Conservation (phyloP, 352 stramenopile species). For the Globisporangium ultimum region DNA sequence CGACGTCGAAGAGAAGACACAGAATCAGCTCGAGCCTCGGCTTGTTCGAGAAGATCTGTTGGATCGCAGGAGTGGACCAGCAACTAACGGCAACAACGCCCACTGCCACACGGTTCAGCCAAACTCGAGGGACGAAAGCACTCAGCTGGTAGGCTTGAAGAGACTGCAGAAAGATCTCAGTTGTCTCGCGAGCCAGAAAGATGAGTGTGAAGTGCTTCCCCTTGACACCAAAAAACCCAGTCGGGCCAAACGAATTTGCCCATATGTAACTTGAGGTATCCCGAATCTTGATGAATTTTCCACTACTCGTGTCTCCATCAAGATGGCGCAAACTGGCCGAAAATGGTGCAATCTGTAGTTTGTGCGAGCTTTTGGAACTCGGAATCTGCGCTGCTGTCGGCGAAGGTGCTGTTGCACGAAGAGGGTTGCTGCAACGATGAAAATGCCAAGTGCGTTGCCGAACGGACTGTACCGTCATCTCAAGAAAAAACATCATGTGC, state of each 20-base stretch:
- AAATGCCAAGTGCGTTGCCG: slow-evolving; percentile 8
- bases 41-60: slow-evolving; percentile 11
- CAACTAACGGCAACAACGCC: slow-evolving; percentile 27
- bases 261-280: neutral
- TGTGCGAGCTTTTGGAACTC: too few species aligned
- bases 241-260: slow-evolving; percentile 11
- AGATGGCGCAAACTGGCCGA: too few species aligned
- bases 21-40: slow-evolving; percentile 23
- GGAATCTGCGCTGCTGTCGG: neutral
- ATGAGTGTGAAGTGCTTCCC: slow-evolving; percentile 15
- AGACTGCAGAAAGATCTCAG: slow-evolving; percentile 19
- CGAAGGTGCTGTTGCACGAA: neutral
- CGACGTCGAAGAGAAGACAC: slow-evolving; percentile 22
- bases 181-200: slow-evolving; percentile 15
- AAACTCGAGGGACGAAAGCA: slow-evolving; percentile 16
- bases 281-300: too few species aligned
- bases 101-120: slow-evolving; percentile 25
- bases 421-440: slow-evolving; percentile 1
- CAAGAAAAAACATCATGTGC: slow-evolving; percentile 9
- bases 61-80: slow-evolving; percentile 31
- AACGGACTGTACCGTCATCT: slow-evolving; percentile 15
- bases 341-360: too few species aligned
- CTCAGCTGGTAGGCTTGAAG: slow-evolving; percentile 20
- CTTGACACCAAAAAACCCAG: slow-evolving; percentile 17
- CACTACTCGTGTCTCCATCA: too few species aligned